Evolutionary conservation across 164 flowering plant genomes (phyloP), one percentile per base, ranked within the genome.

Genomic region (Hamamelis virginiana): DNA sequence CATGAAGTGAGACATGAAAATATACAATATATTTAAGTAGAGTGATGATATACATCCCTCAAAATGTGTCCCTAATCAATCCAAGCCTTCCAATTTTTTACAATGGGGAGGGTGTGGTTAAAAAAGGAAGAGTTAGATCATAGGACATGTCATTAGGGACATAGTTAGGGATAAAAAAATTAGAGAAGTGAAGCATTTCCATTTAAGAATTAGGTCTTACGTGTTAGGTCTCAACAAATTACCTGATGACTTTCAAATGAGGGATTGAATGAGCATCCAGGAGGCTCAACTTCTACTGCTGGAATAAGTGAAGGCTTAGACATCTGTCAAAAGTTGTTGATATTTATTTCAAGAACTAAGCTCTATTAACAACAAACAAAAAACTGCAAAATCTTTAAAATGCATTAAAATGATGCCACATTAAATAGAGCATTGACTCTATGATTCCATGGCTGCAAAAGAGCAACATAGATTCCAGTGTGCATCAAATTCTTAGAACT

Each of bases 201-300:
- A n/a, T n/a, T n/a, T n/a, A n/a, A n/a, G n/a, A n/a, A n/a, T n/a
- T n/a, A n/a, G n/a, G n/a, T n/a, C n/a, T 26, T 47, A 15, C 14
- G 28, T 1, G 19, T 47, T 0, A 26, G 16, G 45, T 41, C 47
- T 18, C n/a, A 66, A 68, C 22, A 69, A 69, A 44, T 27, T 64
- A 91, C 99, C 90, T 95, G 94, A 80, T 95, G 98, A 74, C 84
- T 87, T 47, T 92, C 93, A 76, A 74, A 74, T 57, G 91, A 63
- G 27, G 99, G 99, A 81, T 95, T 95, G 70, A 74, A 95, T 45
- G 99, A 95, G 75, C 97, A 95, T 28, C 99, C 98, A 22, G 91
- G 83, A 62, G 91, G 90, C 65, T 95, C 97, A 66, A 95, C 86
- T 83, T 95, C 99, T 16, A 95, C 96, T 5, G 98, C 97, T 65